Evolutionary conservation across 2,329 filamentous ascomycete genomes (phyloP), one percentile per base, ranked within the genome.

Genomic region (Aspergillus pseudonomiae): DNA sequence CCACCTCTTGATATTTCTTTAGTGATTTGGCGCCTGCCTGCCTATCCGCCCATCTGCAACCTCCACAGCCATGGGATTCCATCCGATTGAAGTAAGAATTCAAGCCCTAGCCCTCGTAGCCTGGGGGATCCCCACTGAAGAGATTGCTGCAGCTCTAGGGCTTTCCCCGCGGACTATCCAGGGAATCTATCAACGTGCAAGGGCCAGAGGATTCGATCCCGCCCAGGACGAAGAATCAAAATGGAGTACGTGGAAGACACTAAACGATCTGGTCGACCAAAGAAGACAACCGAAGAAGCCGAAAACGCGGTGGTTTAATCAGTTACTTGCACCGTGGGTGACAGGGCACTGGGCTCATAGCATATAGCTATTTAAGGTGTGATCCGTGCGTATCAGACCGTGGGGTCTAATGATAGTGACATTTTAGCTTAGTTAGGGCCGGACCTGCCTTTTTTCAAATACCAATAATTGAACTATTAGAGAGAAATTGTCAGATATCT

Each of bases 171-270:
- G 41, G 19, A 43, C 41, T 43, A 21, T 43, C 60, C 21, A 34
- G 30, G 28, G 52, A 43, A 57, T 61, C 54, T 10, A 55, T 53
- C 5, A 43, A 43, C 41, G 41, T 43, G 41, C 41, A 43, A 43
- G 21, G 41, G 19, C 41, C 19, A 7, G 41, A 43, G 41, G 41
- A 43, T 43, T 43, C 19, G 41, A 21, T 19, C 19, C 41, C 6
- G 9, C 19, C 41, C 19, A 43, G 41, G 41, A 21, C 9, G 6
- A 6, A 43, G 41, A 19, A 43, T 43, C 41, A 43, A 43, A 43
- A 43, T 43, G 16, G 41, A 21, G 21, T 43, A n/a, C 9, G 41
- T 43, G 3, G 41, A 43, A 43, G 41, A 43, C 19, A 19, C 41
- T 7, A 43, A 43, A 43, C 19, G 41, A 43, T 43, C 41, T 43